A percentile compares a stretch with the other conserved stretches of the same genome.
Conservation (phyloP, 345 rosid genomes). For the Passiflora organensis region DNA sequence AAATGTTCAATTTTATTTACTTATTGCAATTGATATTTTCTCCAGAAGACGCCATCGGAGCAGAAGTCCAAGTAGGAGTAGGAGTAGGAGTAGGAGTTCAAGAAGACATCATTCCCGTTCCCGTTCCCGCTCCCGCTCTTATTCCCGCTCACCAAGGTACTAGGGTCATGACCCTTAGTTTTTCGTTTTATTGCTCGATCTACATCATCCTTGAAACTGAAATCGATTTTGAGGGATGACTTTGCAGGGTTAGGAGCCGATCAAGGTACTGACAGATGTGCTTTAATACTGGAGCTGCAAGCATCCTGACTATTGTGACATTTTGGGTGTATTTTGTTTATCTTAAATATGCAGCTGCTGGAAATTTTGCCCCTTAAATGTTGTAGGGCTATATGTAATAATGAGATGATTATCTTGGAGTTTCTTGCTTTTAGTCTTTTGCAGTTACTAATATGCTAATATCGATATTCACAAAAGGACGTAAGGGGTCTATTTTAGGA, state of each 20-base stretch:
- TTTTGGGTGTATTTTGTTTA: neutral
- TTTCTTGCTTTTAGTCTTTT: neutral
- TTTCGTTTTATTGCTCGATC: neutral
- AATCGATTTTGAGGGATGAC: constrained; percentile 5
- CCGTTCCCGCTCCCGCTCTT: constrained; percentile 17
- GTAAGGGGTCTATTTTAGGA: too few relatives aligned
- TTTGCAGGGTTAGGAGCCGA: constrained; percentile 63
- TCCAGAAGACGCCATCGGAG: constrained; percentile 50
- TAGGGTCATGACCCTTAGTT: neutral
- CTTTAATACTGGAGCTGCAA: neutral
- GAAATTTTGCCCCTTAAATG: too few relatives aligned
- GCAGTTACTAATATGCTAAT: neutral
- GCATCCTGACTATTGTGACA: neutral
- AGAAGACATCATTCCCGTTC: constrained; percentile 42
- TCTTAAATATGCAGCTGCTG: too few relatives aligned
- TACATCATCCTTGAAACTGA: neutral
- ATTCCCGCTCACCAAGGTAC: constrained; percentile 75
- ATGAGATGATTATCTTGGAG: neutral
- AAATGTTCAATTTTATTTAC: neutral
- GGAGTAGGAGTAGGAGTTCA: constrained; percentile 58
- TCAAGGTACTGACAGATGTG: constrained; percentile 50
- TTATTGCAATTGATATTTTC: constrained; percentile 5
- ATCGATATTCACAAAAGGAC: neutral
- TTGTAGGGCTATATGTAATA: neutral
- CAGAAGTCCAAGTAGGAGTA: constrained; percentile 58